Evolutionary conservation across 2,329 filamentous ascomycete genomes (phyloP), one percentile per base, ranked within the genome.

Genomic region (Diaporthe ampelina): DNA sequence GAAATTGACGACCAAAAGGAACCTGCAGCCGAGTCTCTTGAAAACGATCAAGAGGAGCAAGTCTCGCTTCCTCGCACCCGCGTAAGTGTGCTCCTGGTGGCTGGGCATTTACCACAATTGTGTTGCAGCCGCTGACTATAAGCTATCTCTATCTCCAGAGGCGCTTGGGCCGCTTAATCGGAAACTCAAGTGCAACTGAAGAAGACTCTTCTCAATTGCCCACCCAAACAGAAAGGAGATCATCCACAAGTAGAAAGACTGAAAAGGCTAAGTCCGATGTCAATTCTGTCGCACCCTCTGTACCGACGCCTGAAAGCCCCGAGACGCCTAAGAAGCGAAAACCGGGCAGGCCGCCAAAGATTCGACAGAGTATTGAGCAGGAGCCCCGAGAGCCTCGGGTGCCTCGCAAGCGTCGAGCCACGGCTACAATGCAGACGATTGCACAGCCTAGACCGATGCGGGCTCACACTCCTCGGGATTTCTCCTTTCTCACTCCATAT

Each of bases 401-500:
- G 19, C 68, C 68, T 43, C 73, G 59, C 29, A 57, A 65, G 37
- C 56, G 68, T 32, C 72, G 61, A 35, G 72, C 48, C 59, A 56
- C 37, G 10, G 54, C 59, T 21, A 43, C 61, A 32, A 54, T 26
- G 17, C 48, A 63, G 29, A 69, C 35, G 7, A 57, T 71, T 24
- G 72, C 70, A 37, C 74, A 74, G 45, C 72, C 72, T 40, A 59
- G 74, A 24, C 72, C 67, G 4, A 63, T 74, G 26, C 72, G 72
- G 17, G 52, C 72, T 9, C 59, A 61, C 15, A 50, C 74, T 50
- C 59, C 63, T 24, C 68, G 63, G 4, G 74, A 76, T 43, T 76
- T 72, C 26, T 72, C 58, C 9, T 72, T 74, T 24, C 74, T 76
- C 68, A 72, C 72, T 15, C 74, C 74, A 43, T 76, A 74, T 24